Conservation (phyloP, 2,329 filamentous ascomycete species). For the Albophoma yamanashiensis region DNA sequence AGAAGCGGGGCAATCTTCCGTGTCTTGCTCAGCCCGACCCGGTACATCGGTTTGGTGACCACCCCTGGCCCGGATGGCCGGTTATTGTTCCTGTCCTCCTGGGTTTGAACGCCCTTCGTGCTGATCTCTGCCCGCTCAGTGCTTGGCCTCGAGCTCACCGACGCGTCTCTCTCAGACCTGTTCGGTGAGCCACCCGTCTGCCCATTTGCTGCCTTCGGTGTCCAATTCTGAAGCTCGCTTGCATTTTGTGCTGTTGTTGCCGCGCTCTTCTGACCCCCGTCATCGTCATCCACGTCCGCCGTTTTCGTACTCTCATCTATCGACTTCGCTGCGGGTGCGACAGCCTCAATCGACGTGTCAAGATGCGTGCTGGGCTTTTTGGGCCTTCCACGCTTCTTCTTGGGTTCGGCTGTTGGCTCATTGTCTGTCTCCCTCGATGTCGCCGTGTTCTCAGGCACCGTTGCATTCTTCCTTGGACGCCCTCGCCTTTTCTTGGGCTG, state of each 20-base stretch:
- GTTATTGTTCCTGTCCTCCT: neutral
- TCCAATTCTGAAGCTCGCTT: neutral
- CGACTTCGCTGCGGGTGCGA: neutral
- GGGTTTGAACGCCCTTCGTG: neutral
- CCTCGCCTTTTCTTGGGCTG: constrained; percentile 19
- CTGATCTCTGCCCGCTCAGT: neutral
- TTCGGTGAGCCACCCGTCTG: neutral
- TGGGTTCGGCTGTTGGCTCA: constrained; percentile 3
- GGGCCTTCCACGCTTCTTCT: constrained; percentile 31
- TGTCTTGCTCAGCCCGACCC: constrained; percentile 40
- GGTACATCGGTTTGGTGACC: constrained; percentile 24
- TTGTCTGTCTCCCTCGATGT: constrained; percentile 2
- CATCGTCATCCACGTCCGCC: neutral
- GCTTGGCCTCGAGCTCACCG: neutral
- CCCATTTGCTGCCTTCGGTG: neutral
- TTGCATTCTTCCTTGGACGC: constrained; percentile 18
- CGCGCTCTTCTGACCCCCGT: neutral
- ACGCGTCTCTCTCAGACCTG: neutral
- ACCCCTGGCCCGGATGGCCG: neutral
- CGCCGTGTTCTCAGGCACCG: constrained; percentile 4
- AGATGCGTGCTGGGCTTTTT: constrained; percentile 17
- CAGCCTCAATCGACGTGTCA: neutral
- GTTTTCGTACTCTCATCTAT: neutral
- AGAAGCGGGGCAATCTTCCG: constrained; percentile 39
- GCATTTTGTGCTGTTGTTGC: neutral